Base-by-base conservation (phyloP, 2,329 filamentous ascomycete genomes). In the Elsinoe batatas region DNA sequence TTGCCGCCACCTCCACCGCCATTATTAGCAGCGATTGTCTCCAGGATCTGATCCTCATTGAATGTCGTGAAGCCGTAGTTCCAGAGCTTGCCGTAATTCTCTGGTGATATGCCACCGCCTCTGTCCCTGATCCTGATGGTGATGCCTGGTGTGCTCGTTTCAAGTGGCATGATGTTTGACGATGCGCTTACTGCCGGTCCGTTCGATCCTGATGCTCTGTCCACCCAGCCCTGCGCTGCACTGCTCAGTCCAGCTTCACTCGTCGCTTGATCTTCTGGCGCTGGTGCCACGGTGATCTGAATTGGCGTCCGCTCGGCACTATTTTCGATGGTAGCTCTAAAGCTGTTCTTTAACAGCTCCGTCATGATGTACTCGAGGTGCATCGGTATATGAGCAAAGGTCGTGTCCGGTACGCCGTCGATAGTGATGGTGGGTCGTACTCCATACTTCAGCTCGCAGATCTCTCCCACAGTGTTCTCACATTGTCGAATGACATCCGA, bases 11-110 rank as follows among this genome's bases (percentile, higher is more conserved):
- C 69, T 2, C 37, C 51, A 44, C 51, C 49, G 15, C 49, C 51
- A 58, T 63, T 58, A 17, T 69, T 71, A 30, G 71, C 68, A 46
- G 72, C 61, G 3, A 74, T 73, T 67, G 57, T 80, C 75, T 59
- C 80, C 5, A 69, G 68, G 10, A 73, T 73, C 58, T 77, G 69
- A 38, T 84, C 79, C 18, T 88, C 88, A 56, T 82, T 85, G 70
- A 97, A 97, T 0, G 93, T 98, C 17, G 91, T 96, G 69, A 96
- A 98, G 60, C 88, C 93, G 69, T 97, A 98, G 5, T 90, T 91
- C 91, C 93, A 98, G 57, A 98, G 91, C 62, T 91, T 85, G 3
- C 85, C 83, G 33, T 93, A 74, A 26, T 93, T 84, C 13, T 91
- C 87, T 0, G 91, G 88, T 0, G 83, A 80, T 56, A 98, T 97